phyloP scores from a whole-genome alignment of 1,284 basidiomycete genomes.

The Irpex sp. region DNA sequence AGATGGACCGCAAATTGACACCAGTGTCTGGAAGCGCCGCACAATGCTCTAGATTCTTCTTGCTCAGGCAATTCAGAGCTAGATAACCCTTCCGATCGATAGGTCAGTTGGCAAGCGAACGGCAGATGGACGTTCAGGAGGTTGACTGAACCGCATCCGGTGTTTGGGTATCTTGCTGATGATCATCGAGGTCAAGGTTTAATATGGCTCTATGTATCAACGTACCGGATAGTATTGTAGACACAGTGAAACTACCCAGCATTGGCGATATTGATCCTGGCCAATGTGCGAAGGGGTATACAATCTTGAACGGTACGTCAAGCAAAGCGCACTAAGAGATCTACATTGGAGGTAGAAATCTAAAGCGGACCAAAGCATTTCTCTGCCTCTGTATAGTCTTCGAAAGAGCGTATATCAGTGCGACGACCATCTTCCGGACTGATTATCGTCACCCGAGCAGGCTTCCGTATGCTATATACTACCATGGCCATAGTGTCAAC shows the following conservation, averaged over 20 bases:
- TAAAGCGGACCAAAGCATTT: too few species aligned
- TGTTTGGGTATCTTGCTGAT: background rate
- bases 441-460: background rate
- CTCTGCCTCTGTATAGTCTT: background rate
- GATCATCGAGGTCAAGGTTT: background rate
- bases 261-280: background rate
- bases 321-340: background rate
- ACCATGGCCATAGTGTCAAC: background rate
- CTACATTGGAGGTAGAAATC: background rate
- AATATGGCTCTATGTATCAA: background rate
- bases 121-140: background rate
- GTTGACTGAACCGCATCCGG: background rate
- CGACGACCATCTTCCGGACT: background rate
- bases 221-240: background rate
- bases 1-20: background rate
- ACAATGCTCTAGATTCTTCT: too few species aligned
- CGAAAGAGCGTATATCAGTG: background rate
- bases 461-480: background rate
- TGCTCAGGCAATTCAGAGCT: background rate
- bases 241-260: background rate
- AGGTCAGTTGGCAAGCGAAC: background rate
- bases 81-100: background rate
- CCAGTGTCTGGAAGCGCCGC: background rate
- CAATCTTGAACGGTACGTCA: background rate
- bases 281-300: background rate